phyloP scores from a whole-genome alignment of 208 protist genomes.

The Wallacemonas sp. region DNA sequence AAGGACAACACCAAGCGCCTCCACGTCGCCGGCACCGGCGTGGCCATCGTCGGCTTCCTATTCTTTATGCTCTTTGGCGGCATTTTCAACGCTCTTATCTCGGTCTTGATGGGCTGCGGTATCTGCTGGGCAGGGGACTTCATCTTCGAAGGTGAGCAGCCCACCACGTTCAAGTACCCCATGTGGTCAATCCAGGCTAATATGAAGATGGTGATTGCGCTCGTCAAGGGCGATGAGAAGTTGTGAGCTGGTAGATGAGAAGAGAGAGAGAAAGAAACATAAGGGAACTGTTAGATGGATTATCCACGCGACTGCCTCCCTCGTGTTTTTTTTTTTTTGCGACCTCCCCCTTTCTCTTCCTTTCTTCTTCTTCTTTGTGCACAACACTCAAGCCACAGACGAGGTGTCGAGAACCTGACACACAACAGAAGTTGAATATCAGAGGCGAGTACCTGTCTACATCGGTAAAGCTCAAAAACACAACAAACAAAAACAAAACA shows the following conservation, averaged over 20 bases:
- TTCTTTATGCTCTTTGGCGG: slow-evolving; percentile 15
- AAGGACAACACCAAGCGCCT: slow-evolving; percentile 43
- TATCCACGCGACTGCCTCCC: too few species aligned
- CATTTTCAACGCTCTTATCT: slow-evolving; percentile 6
- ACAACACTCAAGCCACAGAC: neutral
- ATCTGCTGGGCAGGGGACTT: slow-evolving; percentile 41
- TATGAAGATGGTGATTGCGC: slow-evolving; percentile 45
- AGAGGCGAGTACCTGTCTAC: too few species aligned
- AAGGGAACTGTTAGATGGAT: too few species aligned
- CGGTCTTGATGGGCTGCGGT: neutral
- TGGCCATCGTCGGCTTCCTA: slow-evolving; percentile 6
- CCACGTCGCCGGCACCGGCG: slow-evolving; percentile 40
- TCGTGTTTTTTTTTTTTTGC: too few species aligned
- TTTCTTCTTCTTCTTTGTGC: neutral
- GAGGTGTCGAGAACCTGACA: too few species aligned
- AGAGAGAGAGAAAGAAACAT: neutral
- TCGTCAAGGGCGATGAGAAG: slow-evolving; percentile 21
- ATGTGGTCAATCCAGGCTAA: slow-evolving; percentile 55
- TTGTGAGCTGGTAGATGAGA: slow-evolving; percentile 2
- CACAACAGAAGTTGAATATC: too few species aligned
- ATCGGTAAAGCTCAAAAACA: too few species aligned
- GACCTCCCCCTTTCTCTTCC: neutral
- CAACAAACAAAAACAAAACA: slow-evolving; percentile 10
- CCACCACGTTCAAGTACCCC: slow-evolving; percentile 53
- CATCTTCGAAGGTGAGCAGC: slow-evolving; percentile 37